phyloP scores from a whole-genome alignment of 2,329 filamentous ascomycete species.

The Dactylellina haptotyla region DNA sequence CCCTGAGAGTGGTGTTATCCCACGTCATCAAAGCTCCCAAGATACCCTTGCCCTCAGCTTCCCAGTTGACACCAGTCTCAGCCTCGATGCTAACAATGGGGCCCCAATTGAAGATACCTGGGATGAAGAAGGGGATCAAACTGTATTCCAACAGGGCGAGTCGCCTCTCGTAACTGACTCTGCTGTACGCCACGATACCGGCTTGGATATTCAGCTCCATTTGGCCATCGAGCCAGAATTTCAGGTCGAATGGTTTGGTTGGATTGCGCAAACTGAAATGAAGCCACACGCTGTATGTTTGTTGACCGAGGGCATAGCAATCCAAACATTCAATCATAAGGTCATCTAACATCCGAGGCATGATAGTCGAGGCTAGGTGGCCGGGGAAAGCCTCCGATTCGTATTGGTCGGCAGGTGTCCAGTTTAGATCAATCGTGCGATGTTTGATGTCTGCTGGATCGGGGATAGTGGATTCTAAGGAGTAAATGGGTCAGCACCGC shows the following conservation, averaged over 20 bases:
- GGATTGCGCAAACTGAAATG: constrained; percentile 11
- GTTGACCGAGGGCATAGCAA: not conserved
- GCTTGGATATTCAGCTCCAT: constrained; percentile 11
- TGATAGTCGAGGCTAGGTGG: not conserved
- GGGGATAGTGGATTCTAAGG: not conserved
- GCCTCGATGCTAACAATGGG: constrained; percentile 4
- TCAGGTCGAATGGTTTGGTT: constrained; percentile 3
- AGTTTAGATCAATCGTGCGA: not conserved
- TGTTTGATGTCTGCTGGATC: constrained; percentile 10
- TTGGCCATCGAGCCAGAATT: constrained; percentile 3
- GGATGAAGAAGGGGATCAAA: constrained; percentile 5
- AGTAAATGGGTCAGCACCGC: not conserved
- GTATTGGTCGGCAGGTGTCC: not conserved
- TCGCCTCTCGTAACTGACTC: not conserved
- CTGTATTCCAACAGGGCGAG: constrained; percentile 1
- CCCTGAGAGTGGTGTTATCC: constrained; percentile 2
- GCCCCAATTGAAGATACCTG: constrained; percentile 14
- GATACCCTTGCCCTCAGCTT: constrained; percentile 7
- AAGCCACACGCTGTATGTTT: constrained; percentile 13
- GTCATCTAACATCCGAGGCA: not conserved
- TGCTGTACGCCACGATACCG: constrained; percentile 4
- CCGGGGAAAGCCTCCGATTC: not conserved
- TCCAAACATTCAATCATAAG: constrained; percentile 5
- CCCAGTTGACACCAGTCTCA: constrained; percentile 6
- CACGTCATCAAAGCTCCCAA: not conserved